Conservation (phyloP, 2,329 filamentous ascomycete genomes). For the Ceratocystis destructans region DNA sequence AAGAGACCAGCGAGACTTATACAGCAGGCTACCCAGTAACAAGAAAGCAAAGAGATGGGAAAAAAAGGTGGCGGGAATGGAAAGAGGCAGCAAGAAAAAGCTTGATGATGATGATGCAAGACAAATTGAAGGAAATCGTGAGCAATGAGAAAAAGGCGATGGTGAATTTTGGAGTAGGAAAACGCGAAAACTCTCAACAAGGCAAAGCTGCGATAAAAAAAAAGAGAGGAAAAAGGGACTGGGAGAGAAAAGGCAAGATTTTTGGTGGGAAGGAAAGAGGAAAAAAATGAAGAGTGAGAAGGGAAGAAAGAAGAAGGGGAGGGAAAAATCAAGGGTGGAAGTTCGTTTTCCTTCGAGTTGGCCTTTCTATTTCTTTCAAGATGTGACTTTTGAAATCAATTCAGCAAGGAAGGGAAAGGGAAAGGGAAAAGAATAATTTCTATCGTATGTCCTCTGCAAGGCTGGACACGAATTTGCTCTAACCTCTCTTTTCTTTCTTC, state of each 20-base stretch:
- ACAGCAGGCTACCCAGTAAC: conserved; percentile 1
- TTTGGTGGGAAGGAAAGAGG: neutral
- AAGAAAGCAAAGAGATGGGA: neutral
- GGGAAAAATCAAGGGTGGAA: neutral
- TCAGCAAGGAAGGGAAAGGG: no score
- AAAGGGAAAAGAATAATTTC: no score
- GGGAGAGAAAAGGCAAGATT: neutral
- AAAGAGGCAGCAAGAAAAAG: neutral
- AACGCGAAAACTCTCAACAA: neutral
- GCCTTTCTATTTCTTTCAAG: neutral
- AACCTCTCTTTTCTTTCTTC: neutral
- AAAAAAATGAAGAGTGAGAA: neutral
- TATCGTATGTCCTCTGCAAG: no score
- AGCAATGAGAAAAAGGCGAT: neutral
- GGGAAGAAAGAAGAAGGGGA: neutral
- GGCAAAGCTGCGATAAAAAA: neutral
- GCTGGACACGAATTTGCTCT: neutral
- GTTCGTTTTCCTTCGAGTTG: neutral
- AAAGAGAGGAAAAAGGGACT: neutral
- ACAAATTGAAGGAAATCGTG: conserved; percentile 12
- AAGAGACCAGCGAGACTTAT: conserved; percentile 11
- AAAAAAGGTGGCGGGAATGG: neutral
- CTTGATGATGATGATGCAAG: conserved; percentile 16
- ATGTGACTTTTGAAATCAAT: no score
- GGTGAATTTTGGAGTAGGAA: neutral